Conservation (phyloP, 495 filamentous ascomycete genomes). For the Schizothecium vesticola region DNA sequence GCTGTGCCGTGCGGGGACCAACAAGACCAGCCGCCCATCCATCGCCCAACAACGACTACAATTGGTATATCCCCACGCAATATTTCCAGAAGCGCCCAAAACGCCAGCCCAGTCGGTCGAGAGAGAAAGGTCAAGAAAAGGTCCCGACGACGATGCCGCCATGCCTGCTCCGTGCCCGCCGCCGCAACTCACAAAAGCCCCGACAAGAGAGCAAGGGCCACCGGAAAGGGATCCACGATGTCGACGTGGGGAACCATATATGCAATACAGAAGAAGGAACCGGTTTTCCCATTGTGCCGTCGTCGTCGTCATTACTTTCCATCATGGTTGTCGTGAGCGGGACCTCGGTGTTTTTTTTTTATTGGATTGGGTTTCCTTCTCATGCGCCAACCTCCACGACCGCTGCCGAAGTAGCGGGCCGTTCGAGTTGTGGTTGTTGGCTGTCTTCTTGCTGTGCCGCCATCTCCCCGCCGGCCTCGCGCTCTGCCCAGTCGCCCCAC, state of each 20-base stretch:
- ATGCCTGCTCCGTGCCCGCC: not conserved
- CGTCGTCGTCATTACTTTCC: conserved; percentile 9
- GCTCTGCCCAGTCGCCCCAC: conserved; percentile 95
- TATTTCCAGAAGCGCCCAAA: conserved; percentile 12
- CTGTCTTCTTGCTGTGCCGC: conserved; percentile 33
- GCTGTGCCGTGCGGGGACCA: not conserved
- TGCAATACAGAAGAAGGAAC: conserved; percentile 18
- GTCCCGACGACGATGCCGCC: no score
- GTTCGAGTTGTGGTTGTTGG: conserved; percentile 27
- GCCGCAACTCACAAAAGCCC: no score
- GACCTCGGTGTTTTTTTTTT: not conserved
- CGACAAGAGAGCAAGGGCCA: no score
- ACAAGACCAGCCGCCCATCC: not conserved
- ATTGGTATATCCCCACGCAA: conserved; percentile 6
- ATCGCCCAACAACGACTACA: not conserved
- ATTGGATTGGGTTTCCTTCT: not conserved
- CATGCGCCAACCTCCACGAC: conserved; percentile 23
- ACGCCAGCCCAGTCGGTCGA: not conserved
- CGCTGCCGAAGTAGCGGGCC: conserved; percentile 29
- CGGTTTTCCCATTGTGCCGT: not conserved
- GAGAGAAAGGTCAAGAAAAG: not conserved
- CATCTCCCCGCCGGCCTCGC: conserved; percentile 59
- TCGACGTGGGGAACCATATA: conserved; percentile 6
- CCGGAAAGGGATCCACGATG: not conserved
- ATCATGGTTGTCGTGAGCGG: not conserved